Evolutionary conservation across 352 stramenopile genomes (phyloP).

Genomic region (Phytopythium vexans): DNA sequence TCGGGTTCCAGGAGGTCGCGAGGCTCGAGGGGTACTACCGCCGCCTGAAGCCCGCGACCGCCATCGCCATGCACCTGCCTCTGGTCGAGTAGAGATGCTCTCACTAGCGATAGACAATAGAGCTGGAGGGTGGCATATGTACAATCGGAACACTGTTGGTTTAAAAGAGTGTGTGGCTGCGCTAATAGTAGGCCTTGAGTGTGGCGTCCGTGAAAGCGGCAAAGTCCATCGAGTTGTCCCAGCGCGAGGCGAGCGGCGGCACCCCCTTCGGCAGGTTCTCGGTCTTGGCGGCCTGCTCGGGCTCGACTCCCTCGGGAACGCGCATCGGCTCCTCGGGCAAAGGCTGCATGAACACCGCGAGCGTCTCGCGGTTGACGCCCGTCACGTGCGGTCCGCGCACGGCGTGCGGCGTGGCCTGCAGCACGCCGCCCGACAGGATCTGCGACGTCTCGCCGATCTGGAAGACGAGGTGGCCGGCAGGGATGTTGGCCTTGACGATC

Average conservation of each 20-base stretch:
- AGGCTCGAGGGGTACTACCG: constrained; percentile 66
- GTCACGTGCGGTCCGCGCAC: constrained; percentile 79
- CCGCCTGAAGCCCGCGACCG: constrained; percentile 46
- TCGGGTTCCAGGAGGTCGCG: constrained; percentile 46
- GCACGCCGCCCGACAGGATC: constrained; percentile 91
- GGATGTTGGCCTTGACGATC: constrained; percentile 89
- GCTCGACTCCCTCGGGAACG: constrained; percentile 39
- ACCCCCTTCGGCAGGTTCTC: constrained; percentile 80
- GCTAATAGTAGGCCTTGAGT: constrained; percentile 89
- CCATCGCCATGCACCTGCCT: constrained; percentile 40
- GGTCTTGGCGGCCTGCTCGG: constrained; percentile 44
- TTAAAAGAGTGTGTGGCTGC: too few species aligned
- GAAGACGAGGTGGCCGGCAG: constrained; percentile 87
- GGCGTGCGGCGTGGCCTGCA: constrained; percentile 91
- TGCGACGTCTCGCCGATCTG: constrained; percentile 96
- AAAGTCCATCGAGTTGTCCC: constrained; percentile 87
- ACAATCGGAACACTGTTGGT: too few species aligned
- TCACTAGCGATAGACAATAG: neutral
- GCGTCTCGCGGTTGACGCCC: constrained; percentile 88
- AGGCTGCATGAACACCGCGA: constrained; percentile 98
- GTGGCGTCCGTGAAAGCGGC: constrained; percentile 91
- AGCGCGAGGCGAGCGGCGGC: constrained; percentile 83
- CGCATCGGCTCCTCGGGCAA: constrained; percentile 82
- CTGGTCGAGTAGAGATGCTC: constrained; percentile 14
- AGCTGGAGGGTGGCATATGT: neutral